Conservation (phyloP, 768 basidiomycete genomes). For the Rhizopogon roseolus region DNA sequence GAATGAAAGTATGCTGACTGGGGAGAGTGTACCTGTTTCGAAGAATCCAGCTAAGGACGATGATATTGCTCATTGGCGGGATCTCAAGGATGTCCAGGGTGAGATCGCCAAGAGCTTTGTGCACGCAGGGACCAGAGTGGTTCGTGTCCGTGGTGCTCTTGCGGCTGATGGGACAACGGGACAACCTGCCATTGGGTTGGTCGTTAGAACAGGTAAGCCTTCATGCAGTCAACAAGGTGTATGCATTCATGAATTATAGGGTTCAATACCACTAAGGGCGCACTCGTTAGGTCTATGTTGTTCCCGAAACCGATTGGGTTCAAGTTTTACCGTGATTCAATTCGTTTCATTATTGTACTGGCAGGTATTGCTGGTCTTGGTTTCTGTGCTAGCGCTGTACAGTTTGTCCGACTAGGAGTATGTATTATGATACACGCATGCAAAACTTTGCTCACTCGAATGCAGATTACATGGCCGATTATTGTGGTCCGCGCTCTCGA, state of each 20-base stretch:
- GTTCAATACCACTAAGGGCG: conserved; percentile 97
- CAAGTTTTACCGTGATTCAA: conserved; percentile 94
- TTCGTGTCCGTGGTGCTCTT: conserved; percentile 71
- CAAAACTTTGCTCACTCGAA: background rate
- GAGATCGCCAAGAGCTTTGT: conserved; percentile 81
- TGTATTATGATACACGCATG: conserved; percentile 21
- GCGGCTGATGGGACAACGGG: conserved; percentile 47
- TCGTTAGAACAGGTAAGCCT: conserved; percentile 74
- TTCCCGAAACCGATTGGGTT: conserved; percentile 99
- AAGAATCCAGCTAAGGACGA: conserved; percentile 83
- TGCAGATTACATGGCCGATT: conserved; percentile 81
- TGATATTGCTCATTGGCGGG: conserved; percentile 66
- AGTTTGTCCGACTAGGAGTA: conserved; percentile 89
- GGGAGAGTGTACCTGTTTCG: conserved; percentile 95
- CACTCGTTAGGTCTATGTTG: conserved; percentile 93
- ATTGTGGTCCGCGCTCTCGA: conserved; percentile 91
- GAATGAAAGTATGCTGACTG: conserved; percentile 99
- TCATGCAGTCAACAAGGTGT: background rate
- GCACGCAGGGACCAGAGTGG: conserved; percentile 86
- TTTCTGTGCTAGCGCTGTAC: conserved; percentile 86
- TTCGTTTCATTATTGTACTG: conserved; percentile 87
- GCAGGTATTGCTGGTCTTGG: conserved; percentile 88
- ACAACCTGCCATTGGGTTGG: conserved; percentile 71
- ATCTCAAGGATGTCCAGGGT: conserved; percentile 48
- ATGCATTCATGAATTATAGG: conserved; percentile 36